A percentile compares a stretch with the other conserved stretches of the same genome.
Conservation (phyloP, 768 basidiomycete species). For the Trametes coccinea region DNA sequence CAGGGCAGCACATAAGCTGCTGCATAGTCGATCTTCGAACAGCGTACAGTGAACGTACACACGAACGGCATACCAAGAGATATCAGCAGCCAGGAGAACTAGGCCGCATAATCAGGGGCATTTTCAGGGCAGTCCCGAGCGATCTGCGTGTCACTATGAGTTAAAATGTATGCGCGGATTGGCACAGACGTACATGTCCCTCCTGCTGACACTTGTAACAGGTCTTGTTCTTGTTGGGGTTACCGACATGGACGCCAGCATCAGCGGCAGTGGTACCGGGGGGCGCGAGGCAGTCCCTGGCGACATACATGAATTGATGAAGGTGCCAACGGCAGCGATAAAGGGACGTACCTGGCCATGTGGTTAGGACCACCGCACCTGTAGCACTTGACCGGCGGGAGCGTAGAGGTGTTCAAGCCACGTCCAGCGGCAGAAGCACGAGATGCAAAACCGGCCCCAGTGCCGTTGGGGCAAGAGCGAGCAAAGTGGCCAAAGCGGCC, state of each 20-base stretch:
- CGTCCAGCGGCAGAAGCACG: slow-evolving; percentile 77
- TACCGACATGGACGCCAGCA: slow-evolving; percentile 47
- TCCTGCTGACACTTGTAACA: slow-evolving; percentile 89
- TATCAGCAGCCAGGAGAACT: slow-evolving; percentile 1
- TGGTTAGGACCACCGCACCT: slow-evolving; percentile 89
- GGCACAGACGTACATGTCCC: slow-evolving; percentile 67
- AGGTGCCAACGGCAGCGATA: slow-evolving; percentile 6
- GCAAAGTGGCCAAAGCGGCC: slow-evolving; percentile 85
- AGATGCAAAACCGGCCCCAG: slow-evolving; percentile 53
- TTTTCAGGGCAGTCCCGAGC: slow-evolving; percentile 39
- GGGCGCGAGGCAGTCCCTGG: slow-evolving; percentile 80
- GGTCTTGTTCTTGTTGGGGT: slow-evolving; percentile 66
- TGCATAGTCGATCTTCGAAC: slow-evolving; percentile 17
- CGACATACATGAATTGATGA: slow-evolving; percentile 4
- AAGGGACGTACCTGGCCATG: slow-evolving; percentile 62
- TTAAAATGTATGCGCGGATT: not conserved
- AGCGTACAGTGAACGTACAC: slow-evolving; percentile 21
- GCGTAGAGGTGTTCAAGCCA: slow-evolving; percentile 68
- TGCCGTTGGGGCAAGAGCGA: slow-evolving; percentile 63
- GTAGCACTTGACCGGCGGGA: slow-evolving; percentile 86
- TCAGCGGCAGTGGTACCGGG: slow-evolving; percentile 54
- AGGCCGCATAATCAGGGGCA: slow-evolving; percentile 29
- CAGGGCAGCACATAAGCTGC: slow-evolving; percentile 15
- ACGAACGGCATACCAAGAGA: slow-evolving; percentile 9
- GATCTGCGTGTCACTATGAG: slow-evolving; percentile 26